Percentiles rank a stretch among this genome's conserved stretches.
These are phyloP conservation scores for Urochloa ruziziensis DNA, from an alignment of 176 grass and related monocot genomes.

Conservation along the genomic window DNA sequence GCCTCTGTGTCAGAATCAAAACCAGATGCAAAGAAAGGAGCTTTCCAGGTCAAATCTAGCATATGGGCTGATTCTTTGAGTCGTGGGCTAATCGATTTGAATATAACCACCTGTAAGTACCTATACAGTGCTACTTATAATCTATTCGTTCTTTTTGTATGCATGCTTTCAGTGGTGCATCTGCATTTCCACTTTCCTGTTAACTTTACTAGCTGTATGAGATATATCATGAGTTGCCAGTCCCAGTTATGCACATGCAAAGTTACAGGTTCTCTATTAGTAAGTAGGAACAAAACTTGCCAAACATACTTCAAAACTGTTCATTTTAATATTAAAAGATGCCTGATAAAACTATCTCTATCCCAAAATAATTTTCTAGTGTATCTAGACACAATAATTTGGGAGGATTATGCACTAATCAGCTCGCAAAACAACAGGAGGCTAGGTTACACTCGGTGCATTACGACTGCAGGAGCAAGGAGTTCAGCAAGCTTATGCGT, in stretches of 20 bases:
- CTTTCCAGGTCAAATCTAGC: conserved; percentile 68
- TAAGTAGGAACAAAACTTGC: background rate
- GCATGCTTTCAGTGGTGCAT: background rate
- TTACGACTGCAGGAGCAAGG: background rate
- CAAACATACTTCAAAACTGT: background rate
- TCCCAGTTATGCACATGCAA: background rate
- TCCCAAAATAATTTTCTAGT: no score
- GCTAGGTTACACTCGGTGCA: background rate
- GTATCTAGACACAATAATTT: no score
- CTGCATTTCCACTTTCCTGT: background rate
- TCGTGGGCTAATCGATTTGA: conserved; percentile 79
- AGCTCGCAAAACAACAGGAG: background rate
- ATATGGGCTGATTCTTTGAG: conserved; percentile 95
- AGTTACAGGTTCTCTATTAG: background rate
- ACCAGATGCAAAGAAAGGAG: conserved; percentile 38
- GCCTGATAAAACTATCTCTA: no score
- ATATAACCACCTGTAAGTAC: conserved; percentile 72
- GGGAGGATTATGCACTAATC: background rate
- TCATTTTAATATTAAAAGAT: background rate
- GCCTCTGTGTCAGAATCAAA: conserved; percentile 25
- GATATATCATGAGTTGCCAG: background rate
- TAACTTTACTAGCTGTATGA: background rate
- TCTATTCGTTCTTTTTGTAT: background rate
- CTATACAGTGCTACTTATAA: background rate
- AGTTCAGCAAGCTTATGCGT: background rate